Base-by-base conservation (phyloP, 108 stramenopile genomes). In the Skeletonema marinoi region DNA sequence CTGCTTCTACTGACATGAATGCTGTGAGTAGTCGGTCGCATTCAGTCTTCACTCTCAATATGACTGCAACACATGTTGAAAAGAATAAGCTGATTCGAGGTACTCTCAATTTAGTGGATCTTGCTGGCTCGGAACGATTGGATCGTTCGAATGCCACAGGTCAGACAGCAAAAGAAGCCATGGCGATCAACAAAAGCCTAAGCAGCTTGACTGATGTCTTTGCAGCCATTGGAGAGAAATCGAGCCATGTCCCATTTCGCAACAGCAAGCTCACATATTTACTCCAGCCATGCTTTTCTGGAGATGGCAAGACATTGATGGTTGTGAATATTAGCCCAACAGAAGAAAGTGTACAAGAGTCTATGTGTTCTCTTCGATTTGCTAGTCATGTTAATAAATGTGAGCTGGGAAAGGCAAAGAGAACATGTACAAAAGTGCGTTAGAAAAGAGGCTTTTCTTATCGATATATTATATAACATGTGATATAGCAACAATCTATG, bases 281-380 rank as follows among this genome's bases (percentile, higher is more conserved):
- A 13, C 86, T 96, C 31, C 90, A 93, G 73, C 88, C 87, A 29
- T 88, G 86, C 35, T 74, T 95, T 30, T 78, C 75, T 17, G 92
- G 92, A 32, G 92, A 93, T 65, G 94, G 94, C 25, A 95, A 95
- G 81, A 85, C 94, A 16, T 71, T 93, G 33, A 93, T 95, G 92
- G 69, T 95, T 51, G 94, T 95, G 9, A 95, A 93, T 77, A 63
- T 92, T 8, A 85, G 85, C 3, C 88, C 90, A 6, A 92, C 92
- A 46, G 65, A 81, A 16, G 75, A 59, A 91, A 96, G 93, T 85
- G 89, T 87, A 2, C 89, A 89, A 60, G 99, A 99, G 69, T 95
- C 92, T n/a, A 75, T 98, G 16, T 91, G 90, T n/a, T 98, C 98
- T n/a, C 75, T 99, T 41, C 90, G 90, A 29, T 99, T 98, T 73